Conservation (phyloP, 1,139 yeast species). For the Keqinozyma sinolaborantium region DNA sequence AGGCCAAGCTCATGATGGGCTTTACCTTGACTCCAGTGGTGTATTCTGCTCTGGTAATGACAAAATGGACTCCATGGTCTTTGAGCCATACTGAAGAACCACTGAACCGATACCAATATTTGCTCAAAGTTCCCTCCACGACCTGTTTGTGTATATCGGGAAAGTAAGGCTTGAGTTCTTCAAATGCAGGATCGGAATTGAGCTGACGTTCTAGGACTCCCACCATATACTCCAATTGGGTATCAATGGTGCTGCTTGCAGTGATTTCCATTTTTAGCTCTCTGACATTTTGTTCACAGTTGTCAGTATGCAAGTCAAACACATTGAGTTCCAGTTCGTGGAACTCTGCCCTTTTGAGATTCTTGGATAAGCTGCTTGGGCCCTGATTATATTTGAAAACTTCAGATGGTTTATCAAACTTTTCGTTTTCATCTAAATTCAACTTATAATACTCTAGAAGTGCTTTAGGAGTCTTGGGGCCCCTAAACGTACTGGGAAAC, state of each 20-base stretch:
- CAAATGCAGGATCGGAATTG: slow-evolving; percentile 14
- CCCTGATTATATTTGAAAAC: too few species aligned
- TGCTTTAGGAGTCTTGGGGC: too few species aligned
- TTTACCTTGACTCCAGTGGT: slow-evolving; percentile 22
- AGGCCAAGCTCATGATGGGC: slow-evolving; percentile 25
- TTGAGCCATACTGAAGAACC: slow-evolving; percentile 49
- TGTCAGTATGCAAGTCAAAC: not conserved
- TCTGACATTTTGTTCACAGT: not conserved
- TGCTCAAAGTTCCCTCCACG: slow-evolving; percentile 13
- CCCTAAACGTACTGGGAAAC: too few species aligned
- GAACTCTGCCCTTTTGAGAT: not conserved
- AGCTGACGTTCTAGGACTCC: slow-evolving; percentile 12
- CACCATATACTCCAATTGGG: slow-evolving; percentile 11
- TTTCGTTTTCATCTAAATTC: too few species aligned
- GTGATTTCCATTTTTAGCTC: not conserved
- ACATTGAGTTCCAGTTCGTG: not conserved
- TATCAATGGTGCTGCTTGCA: not conserved
- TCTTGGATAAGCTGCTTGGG: too few species aligned
- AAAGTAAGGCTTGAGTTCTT: slow-evolving; percentile 17
- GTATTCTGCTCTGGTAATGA: slow-evolving; percentile 37
- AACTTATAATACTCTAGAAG: too few species aligned
- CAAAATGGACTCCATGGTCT: slow-evolving; percentile 43
- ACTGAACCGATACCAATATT: slow-evolving; percentile 42
- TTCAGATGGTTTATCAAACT: too few species aligned
- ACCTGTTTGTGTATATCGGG: slow-evolving; percentile 15